Conservation (phyloP, 768 basidiomycete species). For the Tylopilus plumbeoviolaceoides region DNA sequence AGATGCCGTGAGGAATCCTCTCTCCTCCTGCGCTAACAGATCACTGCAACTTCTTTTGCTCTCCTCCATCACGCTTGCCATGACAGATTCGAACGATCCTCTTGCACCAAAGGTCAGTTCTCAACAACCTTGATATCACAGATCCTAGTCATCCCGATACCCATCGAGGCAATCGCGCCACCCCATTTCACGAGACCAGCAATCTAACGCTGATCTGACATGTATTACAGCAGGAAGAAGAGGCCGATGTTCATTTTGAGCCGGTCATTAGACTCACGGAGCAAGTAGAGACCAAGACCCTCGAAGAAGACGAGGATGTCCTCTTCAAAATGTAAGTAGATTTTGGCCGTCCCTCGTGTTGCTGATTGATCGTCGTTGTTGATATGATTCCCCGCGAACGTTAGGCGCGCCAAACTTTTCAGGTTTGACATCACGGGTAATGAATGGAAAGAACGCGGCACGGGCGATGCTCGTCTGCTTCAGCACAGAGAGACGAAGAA, state of each 20-base stretch:
- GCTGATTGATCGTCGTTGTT: constrained; percentile 1
- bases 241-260: constrained; percentile 88
- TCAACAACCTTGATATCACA: background rate
- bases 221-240: constrained; percentile 52
- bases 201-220: constrained; percentile 26
- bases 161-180: constrained; percentile 29
- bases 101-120: constrained; percentile 67
- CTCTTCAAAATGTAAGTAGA: constrained; percentile 90
- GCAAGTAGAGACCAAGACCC: constrained; percentile 91
- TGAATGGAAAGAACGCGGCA: constrained; percentile 99
- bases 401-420: constrained; percentile 97
- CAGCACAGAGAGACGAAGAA: constrained; percentile 87
- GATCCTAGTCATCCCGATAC: background rate
- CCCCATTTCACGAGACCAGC: constrained; percentile 20
- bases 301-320: constrained; percentile 90
- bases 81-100: constrained; percentile 59
- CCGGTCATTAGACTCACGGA: constrained; percentile 96
- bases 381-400: constrained; percentile 20
- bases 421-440: constrained; percentile 72
- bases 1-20: constrained; percentile 25
- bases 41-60: constrained; percentile 1
- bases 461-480: constrained; percentile 91
- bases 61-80: constrained; percentile 28
- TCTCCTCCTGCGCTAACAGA: constrained; percentile 16
- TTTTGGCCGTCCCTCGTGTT: background rate